Evolutionary conservation across 495 filamentous ascomycete species (phyloP), one percentile per base, ranked within the genome.

Genomic region (Neurospora intermedia): DNA sequence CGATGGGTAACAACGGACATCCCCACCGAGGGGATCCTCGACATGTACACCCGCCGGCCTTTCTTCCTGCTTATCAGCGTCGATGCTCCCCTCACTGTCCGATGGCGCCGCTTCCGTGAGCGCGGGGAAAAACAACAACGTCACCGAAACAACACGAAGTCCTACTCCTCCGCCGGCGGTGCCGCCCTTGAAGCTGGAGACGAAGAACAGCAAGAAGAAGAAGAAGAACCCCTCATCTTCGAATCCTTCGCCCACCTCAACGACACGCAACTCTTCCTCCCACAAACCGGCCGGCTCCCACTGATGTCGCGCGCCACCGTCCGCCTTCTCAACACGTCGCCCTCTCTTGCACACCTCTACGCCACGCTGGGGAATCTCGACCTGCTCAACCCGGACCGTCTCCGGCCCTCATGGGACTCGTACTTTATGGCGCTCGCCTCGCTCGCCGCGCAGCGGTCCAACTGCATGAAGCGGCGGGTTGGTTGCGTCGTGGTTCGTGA

Each of bases 391-490:
- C 88, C 91, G 42, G 85, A 92, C 76, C 91, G 96, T 4, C 83
- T 98, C 39, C 88, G 96, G 2, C 96, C 96, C n/a, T 91, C 87
- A 73, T 99, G 96, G 96, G 96, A 99, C 81, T 88, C 93, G 75
- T 99, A 99, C 83, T 99, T 99, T 81, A 99, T 99, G 96, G 87
- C 92, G 71, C 85, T 99, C 7, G 94, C 95, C 10, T 95, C 93
- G 18, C 89, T 98, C 69, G 96, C 96, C 10, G 93, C 96, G 3
- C 93, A 92, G 75, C 87, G 96, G 75, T 92, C 91, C 80, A 99
- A 99, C 80, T 99, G 96, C 84, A 99, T 99, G 96, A 97, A 98
- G 83, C 87, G 96, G 39, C 89, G 94, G 72, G 96, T 99, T 31
- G 96, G 96, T 7, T 97, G 93, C 82, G 96, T 99, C 7, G 85